These are phyloP conservation scores for Ogataea glucozyma DNA, from an alignment of 805 yeast genomes.

Conservation along the genomic window DNA sequence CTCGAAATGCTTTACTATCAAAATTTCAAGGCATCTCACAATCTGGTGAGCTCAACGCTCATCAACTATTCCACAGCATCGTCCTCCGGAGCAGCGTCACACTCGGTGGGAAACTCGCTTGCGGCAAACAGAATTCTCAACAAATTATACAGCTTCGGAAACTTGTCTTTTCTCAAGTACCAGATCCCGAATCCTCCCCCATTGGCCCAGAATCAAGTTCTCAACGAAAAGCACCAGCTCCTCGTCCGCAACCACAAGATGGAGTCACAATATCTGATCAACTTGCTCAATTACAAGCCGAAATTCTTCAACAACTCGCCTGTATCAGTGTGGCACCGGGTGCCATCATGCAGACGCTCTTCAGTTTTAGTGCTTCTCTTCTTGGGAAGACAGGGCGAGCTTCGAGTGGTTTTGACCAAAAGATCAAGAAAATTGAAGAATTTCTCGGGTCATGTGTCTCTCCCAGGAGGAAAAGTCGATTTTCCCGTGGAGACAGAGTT, in stretches of 20 bases:
- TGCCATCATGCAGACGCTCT: conserved; percentile 71
- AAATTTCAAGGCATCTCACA: conserved; percentile 24
- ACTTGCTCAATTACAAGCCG: conserved; percentile 38
- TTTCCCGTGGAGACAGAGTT: conserved; percentile 61
- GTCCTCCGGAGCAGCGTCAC: conserved; percentile 8
- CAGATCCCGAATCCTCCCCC: conserved; percentile 29
- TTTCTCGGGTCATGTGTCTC: conserved; percentile 87
- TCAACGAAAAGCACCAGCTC: conserved; percentile 12
- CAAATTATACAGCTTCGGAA: conserved; percentile 19
- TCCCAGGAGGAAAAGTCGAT: conserved; percentile 95
- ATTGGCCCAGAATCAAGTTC: conserved; percentile 7
- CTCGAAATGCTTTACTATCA: conserved; percentile 22
- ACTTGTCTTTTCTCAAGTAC: conserved; percentile 22
- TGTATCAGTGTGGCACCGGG: conserved; percentile 57
- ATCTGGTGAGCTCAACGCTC: conserved; percentile 20
- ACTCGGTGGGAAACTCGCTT: conserved; percentile 15
- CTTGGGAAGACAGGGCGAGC: conserved; percentile 68
- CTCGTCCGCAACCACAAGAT: conserved; percentile 29
- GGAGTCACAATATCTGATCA: conserved; percentile 38
- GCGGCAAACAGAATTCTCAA: conserved; percentile 18
- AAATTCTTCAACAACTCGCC: conserved; percentile 34
- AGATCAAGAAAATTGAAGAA: conserved; percentile 66
- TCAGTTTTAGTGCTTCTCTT: conserved; percentile 78
- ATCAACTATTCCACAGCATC: conserved; percentile 22
- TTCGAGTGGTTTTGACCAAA: conserved; percentile 76